Evolutionary conservation across 768 basidiomycete species (phyloP).

Genomic region (Auricularia auricula-judae): DNA sequence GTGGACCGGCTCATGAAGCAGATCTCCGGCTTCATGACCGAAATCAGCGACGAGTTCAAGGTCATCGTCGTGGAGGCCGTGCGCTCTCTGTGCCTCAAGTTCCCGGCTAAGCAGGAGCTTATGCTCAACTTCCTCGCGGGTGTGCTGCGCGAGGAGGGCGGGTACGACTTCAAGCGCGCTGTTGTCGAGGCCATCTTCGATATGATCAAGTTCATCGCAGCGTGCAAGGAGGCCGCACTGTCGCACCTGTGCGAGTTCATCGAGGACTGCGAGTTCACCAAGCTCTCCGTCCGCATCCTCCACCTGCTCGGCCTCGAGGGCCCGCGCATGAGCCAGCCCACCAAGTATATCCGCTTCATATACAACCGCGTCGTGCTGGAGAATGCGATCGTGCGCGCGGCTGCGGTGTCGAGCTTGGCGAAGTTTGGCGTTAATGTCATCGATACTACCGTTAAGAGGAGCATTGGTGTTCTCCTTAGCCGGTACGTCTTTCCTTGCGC

Average conservation of each 20-base stretch:
- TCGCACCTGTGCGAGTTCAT: slow-evolving; percentile 99
- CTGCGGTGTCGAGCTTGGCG: slow-evolving; percentile 87
- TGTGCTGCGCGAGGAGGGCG: slow-evolving; percentile 94
- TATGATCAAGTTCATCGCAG: slow-evolving; percentile 96
- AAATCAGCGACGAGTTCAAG: slow-evolving; percentile 99
- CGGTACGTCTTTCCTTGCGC: slow-evolving; percentile 37
- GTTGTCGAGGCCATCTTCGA: slow-evolving; percentile 99
- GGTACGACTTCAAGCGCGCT: slow-evolving; percentile 98
- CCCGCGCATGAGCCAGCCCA: slow-evolving; percentile 89
- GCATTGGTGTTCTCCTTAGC: slow-evolving; percentile 76
- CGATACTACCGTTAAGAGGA: slow-evolving; percentile 69
- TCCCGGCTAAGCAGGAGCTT: slow-evolving; percentile 90
- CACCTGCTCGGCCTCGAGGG: slow-evolving; percentile 94
- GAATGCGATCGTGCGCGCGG: slow-evolving; percentile 94
- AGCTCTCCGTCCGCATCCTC: slow-evolving; percentile 92
- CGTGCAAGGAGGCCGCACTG: slow-evolving; percentile 94
- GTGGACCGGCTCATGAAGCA: slow-evolving; percentile 99
- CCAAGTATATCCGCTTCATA: slow-evolving; percentile 98
- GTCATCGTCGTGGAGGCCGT: slow-evolving; percentile 99
- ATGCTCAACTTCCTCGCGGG: slow-evolving; percentile 98
- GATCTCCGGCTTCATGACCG: slow-evolving; percentile 96
- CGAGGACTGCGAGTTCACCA: slow-evolving; percentile 99
- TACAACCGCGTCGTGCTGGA: slow-evolving; percentile 99
- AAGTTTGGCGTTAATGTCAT: slow-evolving; percentile 91
- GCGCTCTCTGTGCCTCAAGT: slow-evolving; percentile 96